Conservation (phyloP, 495 filamentous ascomycete genomes). For the Hypoxylon subgilvum region DNA sequence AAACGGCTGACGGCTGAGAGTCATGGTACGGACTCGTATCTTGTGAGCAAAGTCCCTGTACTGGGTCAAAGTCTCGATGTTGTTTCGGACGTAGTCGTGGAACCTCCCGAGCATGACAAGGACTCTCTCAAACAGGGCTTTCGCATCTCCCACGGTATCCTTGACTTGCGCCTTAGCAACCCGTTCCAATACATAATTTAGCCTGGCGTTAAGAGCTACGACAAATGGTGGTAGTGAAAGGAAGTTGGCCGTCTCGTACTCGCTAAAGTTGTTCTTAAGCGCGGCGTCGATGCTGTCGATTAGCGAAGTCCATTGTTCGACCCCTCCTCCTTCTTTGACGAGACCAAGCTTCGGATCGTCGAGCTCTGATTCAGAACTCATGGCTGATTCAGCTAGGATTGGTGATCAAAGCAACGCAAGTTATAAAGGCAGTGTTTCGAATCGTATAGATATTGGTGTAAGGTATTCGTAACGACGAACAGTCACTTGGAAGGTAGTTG, state of each 20-base stretch:
- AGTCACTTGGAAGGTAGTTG: no score
- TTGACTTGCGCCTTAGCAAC: neutral
- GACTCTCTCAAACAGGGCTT: conserved; percentile 2
- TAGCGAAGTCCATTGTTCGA: neutral
- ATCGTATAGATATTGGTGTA: no score
- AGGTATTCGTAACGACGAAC: no score
- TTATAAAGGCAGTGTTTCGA: no score
- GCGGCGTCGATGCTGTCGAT: conserved; percentile 1
- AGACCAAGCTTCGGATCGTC: no score
- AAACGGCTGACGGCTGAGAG: neutral
- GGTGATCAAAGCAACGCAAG: no score
- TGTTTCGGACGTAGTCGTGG: neutral
- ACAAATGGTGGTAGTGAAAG: neutral
- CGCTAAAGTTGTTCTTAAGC: neutral
- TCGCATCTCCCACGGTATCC: neutral
- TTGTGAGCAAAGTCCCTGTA: neutral
- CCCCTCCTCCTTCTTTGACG: no score
- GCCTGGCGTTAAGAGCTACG: neutral
- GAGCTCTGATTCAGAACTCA: no score
- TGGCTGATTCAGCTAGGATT: no score
- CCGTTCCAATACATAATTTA: neutral
- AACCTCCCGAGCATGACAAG: conserved; percentile 3
- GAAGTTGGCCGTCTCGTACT: neutral
- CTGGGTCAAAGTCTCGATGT: neutral
- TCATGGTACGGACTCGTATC: neutral